Evolutionary conservation across 2,329 filamentous ascomycete species (phyloP), one percentile per base, ranked within the genome.

Genomic region (Cladophialophora carrionii): DNA sequence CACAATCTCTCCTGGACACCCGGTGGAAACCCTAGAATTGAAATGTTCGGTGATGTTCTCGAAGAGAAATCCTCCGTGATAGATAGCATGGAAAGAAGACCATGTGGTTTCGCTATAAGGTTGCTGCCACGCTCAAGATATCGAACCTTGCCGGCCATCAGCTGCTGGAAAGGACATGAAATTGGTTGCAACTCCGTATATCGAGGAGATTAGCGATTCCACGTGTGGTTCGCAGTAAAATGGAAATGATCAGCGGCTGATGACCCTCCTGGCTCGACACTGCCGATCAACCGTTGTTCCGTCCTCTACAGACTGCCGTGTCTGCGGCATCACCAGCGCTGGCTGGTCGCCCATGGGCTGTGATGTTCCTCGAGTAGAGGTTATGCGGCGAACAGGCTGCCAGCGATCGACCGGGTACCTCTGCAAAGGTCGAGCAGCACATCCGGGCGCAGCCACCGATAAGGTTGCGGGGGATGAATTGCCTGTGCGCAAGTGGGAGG

Each of bases 161-260:
- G n/a, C 41, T 12, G 41, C n/a, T n/a, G 41, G 12, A 24, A 17
- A 22, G 4, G 32, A 26, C 7, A 34, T 41, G 20, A 43, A 37
- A 57, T 57, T 57, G 31, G 26, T 41, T 34, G 26, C 26, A 29
- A 29, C 26, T 29, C 9, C 32, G n/a, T 57, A 26, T 31, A 51
- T 29, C 20, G 9, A 29, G 9, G 41, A 49, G 56, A 60, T 60
- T 60, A 60, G 57, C 57, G 57, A 60, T 24, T 41, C 52, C 60
- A 62, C 60, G 60, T 57, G 60, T 62, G 31, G 60, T 62, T 62
- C 60, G 46, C 49, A 26, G 14, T 37, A 49, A 20, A 62, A 56
- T 34, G 29, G 53, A 48, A 54, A 53, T 20, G 59, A 54, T 62
- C 59, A 55, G 51, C 32, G 49, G 32, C 24, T 34, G 37, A n/a